A percentile compares a stretch with the other conserved stretches of the same genome.
phyloP scores from a whole-genome alignment of 805 yeast species.

The Saccharomycopsis vini region DNA sequence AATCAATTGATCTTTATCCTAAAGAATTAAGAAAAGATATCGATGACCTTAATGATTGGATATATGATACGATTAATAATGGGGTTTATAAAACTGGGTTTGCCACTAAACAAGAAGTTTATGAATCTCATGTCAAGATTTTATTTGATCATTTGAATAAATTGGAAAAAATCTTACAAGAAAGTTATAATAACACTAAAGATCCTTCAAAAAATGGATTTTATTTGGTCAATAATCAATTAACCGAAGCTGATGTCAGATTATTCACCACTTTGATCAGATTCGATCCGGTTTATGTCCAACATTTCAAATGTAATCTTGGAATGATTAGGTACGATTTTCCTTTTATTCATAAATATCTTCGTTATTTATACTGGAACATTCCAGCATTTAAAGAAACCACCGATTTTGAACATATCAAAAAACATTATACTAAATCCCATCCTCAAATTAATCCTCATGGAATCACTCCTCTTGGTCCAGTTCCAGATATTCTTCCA shows the following conservation, averaged over 20 bases:
- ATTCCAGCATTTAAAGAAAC: constrained; percentile 65
- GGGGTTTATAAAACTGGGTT: constrained; percentile 94
- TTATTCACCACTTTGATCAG: constrained; percentile 81
- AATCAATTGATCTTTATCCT: constrained; percentile 57
- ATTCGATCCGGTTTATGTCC: constrained; percentile 89
- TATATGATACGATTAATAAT: constrained; percentile 77
- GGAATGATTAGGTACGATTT: constrained; percentile 71
- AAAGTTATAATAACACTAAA: constrained; percentile 29
- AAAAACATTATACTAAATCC: constrained; percentile 81
- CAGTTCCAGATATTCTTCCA: constrained; percentile 64
- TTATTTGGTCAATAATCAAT: constrained; percentile 49
- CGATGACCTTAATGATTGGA: constrained; percentile 73
- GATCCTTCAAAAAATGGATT: constrained; percentile 22
- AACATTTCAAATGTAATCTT: constrained; percentile 90
- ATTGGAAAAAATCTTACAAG: constrained; percentile 51
- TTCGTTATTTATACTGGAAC: constrained; percentile 76
- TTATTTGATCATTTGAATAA: constrained; percentile 62
- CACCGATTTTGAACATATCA: constrained; percentile 84
- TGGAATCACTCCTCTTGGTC: constrained; percentile 83
- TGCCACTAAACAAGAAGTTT: constrained; percentile 74
- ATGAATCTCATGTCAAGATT: constrained; percentile 55
- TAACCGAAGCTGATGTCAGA: constrained; percentile 89
- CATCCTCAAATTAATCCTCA: constrained; percentile 74
- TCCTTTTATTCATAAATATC: constrained; percentile 74
- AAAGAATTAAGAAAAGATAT: constrained; percentile 41